Conservation (phyloP, 768 basidiomycete genomes). For the Jaapia argillacea region DNA sequence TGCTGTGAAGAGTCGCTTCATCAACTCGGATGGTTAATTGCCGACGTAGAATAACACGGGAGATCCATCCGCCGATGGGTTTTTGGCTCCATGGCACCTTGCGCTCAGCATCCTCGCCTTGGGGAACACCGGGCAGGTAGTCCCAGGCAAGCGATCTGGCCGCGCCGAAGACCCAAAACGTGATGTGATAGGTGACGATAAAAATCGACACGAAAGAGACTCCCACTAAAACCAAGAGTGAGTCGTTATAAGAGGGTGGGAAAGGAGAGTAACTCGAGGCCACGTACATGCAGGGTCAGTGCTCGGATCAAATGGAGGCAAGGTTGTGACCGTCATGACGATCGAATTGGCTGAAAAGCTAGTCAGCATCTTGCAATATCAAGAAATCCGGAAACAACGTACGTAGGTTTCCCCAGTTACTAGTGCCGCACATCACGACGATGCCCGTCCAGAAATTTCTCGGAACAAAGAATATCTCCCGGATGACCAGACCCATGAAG, state of each 20-base stretch:
- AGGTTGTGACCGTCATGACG: constrained; percentile 30
- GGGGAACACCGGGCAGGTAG: constrained; percentile 22
- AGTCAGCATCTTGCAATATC: too few species aligned
- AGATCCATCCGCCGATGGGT: constrained; percentile 19
- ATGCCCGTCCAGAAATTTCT: constrained; percentile 38
- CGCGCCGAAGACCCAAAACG: constrained; percentile 27
- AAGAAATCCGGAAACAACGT: constrained; percentile 3
- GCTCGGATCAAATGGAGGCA: too few species aligned
- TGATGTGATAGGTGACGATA: constrained; percentile 27
- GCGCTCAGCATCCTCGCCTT: constrained; percentile 21
- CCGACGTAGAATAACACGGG: constrained; percentile 5
- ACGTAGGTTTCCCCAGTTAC: constrained; percentile 41
- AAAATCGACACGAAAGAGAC: constrained; percentile 30
- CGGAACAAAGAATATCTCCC: constrained; percentile 37
- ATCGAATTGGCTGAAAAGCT: constrained; percentile 36
- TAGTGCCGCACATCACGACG: constrained; percentile 26
- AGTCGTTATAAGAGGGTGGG: constrained; percentile 16
- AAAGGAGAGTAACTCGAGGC: constrained; percentile 9
- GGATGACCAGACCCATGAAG: constrained; percentile 26
- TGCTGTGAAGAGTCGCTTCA: not conserved
- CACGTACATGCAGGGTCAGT: too few species aligned
- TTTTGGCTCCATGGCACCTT: constrained; percentile 21
- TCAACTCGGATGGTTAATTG: not conserved
- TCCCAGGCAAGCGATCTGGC: constrained; percentile 24
- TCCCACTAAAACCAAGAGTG: constrained; percentile 14